phyloP scores from a whole-genome alignment of 2,329 filamentous ascomycete genomes.

The Ampelomyces quisqualis region DNA sequence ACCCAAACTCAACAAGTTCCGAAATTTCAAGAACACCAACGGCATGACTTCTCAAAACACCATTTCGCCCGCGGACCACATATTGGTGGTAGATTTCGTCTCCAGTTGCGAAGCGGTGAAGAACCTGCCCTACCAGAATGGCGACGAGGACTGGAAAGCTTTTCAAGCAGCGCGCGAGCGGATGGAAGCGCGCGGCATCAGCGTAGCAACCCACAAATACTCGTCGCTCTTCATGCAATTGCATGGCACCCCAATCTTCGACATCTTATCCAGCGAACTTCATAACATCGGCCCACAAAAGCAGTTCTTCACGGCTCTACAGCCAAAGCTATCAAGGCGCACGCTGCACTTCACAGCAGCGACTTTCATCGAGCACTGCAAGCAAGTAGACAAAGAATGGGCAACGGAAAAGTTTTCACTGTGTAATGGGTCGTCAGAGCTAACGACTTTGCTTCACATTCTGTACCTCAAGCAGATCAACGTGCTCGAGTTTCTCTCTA shows the following conservation, averaged over 20 bases:
- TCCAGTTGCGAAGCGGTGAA: neutral
- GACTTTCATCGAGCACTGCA: neutral
- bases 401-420: neutral
- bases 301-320: neutral
- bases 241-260: neutral
- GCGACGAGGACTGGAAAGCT: neutral
- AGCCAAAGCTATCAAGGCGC: no score
- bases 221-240: neutral
- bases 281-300: neutral
- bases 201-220: no score
- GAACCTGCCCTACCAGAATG: neutral
- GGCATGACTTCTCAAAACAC: no score
- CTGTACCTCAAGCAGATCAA: neutral
- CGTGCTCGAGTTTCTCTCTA: neutral
- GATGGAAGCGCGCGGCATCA: neutral
- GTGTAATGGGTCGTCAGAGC: no score
- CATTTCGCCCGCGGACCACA: no score
- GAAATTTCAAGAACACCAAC: no score
- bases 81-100: no score
- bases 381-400: neutral
- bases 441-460: neutral
- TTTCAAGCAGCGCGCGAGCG: neutral
- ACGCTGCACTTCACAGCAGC: neutral
- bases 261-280: neutral
- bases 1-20: no score